Evolutionary conservation across 306 rosid species (phyloP).

Genomic region (Lablab purpureus): DNA sequence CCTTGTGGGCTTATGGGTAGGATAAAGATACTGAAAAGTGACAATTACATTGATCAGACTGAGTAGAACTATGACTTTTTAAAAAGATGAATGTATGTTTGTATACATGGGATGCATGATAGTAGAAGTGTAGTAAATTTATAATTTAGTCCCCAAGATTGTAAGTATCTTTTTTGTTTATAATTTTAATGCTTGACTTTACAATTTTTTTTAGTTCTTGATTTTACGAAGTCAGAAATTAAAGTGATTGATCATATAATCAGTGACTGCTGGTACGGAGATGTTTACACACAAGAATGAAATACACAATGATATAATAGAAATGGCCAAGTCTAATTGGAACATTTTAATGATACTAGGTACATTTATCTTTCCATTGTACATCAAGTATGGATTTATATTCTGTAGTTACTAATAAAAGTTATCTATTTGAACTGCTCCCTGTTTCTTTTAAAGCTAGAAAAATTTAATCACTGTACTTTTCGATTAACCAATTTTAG

Average conservation of each 20-base stretch:
- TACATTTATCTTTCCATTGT: background rate
- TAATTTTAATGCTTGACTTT: background rate
- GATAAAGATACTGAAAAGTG: slow-evolving; percentile 12
- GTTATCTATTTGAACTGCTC: background rate
- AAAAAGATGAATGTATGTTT: background rate
- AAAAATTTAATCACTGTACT: background rate
- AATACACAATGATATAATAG: background rate
- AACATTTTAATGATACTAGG: background rate
- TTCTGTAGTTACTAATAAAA: background rate
- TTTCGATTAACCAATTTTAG: background rate
- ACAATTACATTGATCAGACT: background rate
- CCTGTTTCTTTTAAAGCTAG: background rate
- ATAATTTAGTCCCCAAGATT: background rate
- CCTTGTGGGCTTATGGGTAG: background rate
- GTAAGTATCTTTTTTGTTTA: background rate
- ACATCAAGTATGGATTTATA: background rate
- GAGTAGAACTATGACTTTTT: background rate
- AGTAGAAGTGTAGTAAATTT: background rate
- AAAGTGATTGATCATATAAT: background rate
- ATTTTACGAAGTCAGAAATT: background rate
- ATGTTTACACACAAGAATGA: background rate
- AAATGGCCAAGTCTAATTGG: background rate
- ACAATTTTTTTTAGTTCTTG: background rate
- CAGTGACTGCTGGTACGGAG: background rate
- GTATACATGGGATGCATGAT: background rate